A percentile compares a stretch with the other conserved stretches of the same genome.
These are phyloP conservation scores for Rhododendron henanense DNA, from an alignment of 148 eudicot species.

Conservation along the genomic window DNA sequence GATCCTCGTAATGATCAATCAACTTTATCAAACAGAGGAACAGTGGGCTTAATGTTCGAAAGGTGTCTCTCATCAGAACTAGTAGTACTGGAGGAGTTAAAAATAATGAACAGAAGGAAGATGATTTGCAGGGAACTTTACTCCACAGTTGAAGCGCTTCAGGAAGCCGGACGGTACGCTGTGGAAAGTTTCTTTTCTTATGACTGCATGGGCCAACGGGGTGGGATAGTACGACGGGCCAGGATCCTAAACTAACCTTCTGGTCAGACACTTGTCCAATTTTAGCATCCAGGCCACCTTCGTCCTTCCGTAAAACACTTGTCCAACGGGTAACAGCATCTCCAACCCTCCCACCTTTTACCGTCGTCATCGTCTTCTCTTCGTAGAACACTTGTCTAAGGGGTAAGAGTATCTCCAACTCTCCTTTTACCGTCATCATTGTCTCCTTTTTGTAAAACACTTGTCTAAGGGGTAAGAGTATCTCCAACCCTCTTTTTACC, in stretches of 20 bases:
- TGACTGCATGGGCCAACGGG: neutral
- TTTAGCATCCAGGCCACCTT: neutral
- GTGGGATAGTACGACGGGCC: neutral
- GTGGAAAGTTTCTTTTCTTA: neutral
- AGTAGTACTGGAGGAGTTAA: neutral
- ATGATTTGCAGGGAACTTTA: neutral
- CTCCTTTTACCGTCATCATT: too few relatives aligned
- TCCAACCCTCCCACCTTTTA: too few relatives aligned
- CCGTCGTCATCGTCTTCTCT: too few relatives aligned
- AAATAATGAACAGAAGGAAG: neutral
- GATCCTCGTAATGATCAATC: neutral
- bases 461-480: too few relatives aligned
- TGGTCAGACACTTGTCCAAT: neutral
- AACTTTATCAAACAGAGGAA: neutral
- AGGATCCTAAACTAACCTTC: neutral
- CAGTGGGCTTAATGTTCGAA: neutral
- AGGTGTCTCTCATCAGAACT: neutral
- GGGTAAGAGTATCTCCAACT: too few relatives aligned
- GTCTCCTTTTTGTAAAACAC: too few relatives aligned
- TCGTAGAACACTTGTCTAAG: too few relatives aligned
- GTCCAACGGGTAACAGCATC: too few relatives aligned
- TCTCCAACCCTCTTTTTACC: too few relatives aligned
- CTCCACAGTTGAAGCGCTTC: neutral
- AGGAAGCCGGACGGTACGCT: neutral
- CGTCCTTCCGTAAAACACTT: too few relatives aligned